These are phyloP conservation scores for Pseudogymnoascus sp. DNA, from an alignment of 2,329 filamentous ascomycete species.

Conservation along the genomic window DNA sequence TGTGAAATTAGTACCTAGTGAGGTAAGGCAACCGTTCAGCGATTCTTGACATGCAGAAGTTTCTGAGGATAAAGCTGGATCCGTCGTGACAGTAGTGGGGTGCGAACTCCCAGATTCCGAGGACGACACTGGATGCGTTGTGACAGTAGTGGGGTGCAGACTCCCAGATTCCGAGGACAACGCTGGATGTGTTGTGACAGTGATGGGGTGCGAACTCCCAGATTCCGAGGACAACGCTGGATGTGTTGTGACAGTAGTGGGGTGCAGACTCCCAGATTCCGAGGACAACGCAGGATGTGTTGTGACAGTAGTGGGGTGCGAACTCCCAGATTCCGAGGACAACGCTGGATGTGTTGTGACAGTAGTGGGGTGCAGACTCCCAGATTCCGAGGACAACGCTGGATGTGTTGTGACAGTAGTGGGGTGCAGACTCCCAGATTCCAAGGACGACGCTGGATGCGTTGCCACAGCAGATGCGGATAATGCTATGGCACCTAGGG, in stretches of 20 bases:
- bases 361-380: neutral
- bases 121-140: neutral
- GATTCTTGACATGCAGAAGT: neutral
- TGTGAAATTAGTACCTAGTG: neutral
- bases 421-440: neutral
- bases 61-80: neutral
- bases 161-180: neutral
- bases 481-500: neutral
- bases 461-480: neutral
- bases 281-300: neutral
- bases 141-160: neutral
- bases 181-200: neutral
- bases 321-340: neutral
- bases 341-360: neutral
- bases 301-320: neutral
- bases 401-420: neutral
- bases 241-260: neutral
- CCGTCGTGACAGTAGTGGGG: neutral
- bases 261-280: neutral
- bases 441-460: neutral
- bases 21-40: neutral
- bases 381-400: neutral
- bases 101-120: neutral
- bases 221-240: neutral
- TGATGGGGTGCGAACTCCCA: neutral